phyloP scores from a whole-genome alignment of 176 grass and related monocot genomes.

The Rhipidocladum racemiflorum region DNA sequence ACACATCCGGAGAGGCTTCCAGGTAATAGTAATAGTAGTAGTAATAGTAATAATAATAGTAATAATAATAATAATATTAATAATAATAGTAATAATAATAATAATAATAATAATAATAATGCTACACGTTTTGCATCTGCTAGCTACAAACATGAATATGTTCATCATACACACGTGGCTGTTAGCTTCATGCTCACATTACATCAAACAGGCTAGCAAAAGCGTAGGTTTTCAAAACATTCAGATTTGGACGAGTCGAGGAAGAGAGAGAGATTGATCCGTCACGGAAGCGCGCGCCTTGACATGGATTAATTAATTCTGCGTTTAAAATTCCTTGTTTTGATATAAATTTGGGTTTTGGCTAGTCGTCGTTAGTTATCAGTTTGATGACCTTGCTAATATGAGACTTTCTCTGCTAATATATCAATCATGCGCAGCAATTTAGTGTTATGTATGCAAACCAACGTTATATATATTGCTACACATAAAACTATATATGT shows the following conservation, averaged over 20 bases:
- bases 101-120: no score
- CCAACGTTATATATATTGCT: neutral
- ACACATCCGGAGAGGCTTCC: constrained; percentile 97
- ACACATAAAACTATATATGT: neutral
- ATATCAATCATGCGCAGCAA: neutral
- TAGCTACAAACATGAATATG: neutral
- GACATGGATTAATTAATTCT: neutral
- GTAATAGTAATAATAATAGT: no score
- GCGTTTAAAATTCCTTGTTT: neutral
- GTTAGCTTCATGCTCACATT: constrained; percentile 20
- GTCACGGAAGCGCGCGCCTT: neutral
- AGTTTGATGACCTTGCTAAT: constrained; percentile 23
- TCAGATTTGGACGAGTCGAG: constrained; percentile 35
- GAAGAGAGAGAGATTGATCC: constrained; percentile 20
- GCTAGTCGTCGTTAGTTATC: constrained; percentile 20
- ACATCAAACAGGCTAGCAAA: constrained; percentile 15
- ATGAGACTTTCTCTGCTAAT: neutral
- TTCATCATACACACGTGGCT: neutral
- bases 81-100: no score
- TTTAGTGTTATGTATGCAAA: neutral
- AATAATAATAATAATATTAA: no score
- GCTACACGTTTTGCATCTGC: constrained; percentile 11
- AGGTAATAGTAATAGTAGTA: no score
- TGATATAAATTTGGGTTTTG: neutral
- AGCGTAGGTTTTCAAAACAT: neutral